Conservation (phyloP, 768 basidiomycete genomes). For the Porpolomopsis calyptriformis region DNA sequence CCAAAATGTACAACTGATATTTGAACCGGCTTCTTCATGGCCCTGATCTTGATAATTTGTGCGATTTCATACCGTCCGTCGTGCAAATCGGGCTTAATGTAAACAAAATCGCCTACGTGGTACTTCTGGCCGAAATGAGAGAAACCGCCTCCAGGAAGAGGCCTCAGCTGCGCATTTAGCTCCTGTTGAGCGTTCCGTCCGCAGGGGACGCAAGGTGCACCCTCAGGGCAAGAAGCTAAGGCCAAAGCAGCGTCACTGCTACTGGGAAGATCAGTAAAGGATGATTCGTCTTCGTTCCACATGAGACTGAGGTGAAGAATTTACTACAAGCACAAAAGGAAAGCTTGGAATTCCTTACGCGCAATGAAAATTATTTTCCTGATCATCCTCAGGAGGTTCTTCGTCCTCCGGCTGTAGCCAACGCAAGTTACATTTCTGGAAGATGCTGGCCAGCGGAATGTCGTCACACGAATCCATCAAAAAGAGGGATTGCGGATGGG, state of each 20-base stretch:
- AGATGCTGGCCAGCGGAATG: conserved; percentile 44
- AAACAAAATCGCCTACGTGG: conserved; percentile 54
- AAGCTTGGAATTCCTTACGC: conserved; percentile 28
- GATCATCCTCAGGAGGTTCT: conserved; percentile 37
- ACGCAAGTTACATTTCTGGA: conserved; percentile 43
- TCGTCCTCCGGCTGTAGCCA: conserved; percentile 30
- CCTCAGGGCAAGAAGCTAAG: conserved; percentile 17
- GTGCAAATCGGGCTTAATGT: conserved; percentile 29
- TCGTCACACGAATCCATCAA: conserved; percentile 47
- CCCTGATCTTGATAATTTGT: conserved; percentile 37
- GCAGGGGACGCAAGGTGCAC: conserved; percentile 43
- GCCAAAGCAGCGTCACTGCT: conserved; percentile 21
- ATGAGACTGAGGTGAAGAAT: conserved; percentile 27
- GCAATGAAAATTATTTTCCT: conserved; percentile 43
- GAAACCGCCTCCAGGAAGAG: conserved; percentile 26
- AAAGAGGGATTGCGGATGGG: conserved; percentile 53
- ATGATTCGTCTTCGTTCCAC: conserved; percentile 38
- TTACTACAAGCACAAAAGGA: background rate
- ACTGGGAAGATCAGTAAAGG: conserved; percentile 36
- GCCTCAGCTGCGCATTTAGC: conserved; percentile 15
- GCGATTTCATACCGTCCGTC: conserved; percentile 38
- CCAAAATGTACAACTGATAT: conserved; percentile 34
- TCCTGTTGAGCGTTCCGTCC: conserved; percentile 23
- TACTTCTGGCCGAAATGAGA: conserved; percentile 35
- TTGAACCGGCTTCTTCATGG: conserved; percentile 13